Percentiles rank a stretch among this genome's conserved stretches.
phyloP scores from a whole-genome alignment of 2,329 filamentous ascomycete species.

The Colletotrichum sp. region DNA sequence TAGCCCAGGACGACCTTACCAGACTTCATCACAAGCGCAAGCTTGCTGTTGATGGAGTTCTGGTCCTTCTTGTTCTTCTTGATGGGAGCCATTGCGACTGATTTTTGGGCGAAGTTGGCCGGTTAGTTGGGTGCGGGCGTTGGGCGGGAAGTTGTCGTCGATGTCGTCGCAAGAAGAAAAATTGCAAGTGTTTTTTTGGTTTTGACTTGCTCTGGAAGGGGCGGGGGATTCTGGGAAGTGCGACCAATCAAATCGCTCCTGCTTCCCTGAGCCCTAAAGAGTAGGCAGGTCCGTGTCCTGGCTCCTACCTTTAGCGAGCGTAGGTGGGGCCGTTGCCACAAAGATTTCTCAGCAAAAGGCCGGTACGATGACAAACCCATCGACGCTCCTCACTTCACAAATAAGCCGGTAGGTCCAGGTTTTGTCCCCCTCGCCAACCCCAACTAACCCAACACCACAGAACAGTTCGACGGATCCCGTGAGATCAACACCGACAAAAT shows the following conservation, averaged over 20 bases:
- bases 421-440: conserved; percentile 26
- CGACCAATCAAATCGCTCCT: conserved; percentile 32
- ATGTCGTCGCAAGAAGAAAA: background rate
- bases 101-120: conserved; percentile 39
- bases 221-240: background rate
- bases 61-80: conserved; percentile 90
- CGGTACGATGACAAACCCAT: conserved; percentile 62
- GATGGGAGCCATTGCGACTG: conserved; percentile 63
- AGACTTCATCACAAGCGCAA: conserved; percentile 68
- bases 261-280: conserved; percentile 23
- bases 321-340: conserved; percentile 9
- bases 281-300: conserved; percentile 46
- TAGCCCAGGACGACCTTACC: conserved; percentile 88
- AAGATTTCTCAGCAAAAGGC: conserved; percentile 19
- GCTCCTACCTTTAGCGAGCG: conserved; percentile 27
- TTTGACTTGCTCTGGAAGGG: background rate
- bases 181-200: background rate
- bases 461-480: conserved; percentile 36
- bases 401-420: conserved; percentile 9
- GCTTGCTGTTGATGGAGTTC: conserved; percentile 66
- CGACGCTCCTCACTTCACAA: conserved; percentile 20
- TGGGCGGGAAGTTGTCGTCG: conserved; percentile 15
- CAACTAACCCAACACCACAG: conserved; percentile 37
- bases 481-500: conserved; percentile 76
- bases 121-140: conserved; percentile 12